Evolutionary conservation across 495 filamentous ascomycete genomes (phyloP).

Genomic region (Choiromyces venosus): DNA sequence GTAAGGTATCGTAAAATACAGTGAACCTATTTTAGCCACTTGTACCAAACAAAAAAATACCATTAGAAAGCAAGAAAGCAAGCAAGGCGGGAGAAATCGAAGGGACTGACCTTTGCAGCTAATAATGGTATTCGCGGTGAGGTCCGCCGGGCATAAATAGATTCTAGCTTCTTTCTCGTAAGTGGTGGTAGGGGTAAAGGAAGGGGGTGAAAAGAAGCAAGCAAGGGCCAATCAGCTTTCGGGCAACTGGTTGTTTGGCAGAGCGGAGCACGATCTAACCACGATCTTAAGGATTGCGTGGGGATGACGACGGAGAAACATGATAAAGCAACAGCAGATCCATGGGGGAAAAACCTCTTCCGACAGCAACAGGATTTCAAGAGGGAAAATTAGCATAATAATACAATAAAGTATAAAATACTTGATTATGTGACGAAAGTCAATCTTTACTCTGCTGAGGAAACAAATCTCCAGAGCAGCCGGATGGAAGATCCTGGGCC

Average conservation of each 20-base stretch:
- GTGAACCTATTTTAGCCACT: background rate
- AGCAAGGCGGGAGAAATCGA: background rate
- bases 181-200: conserved; percentile 10
- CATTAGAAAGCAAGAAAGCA: background rate
- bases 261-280: conserved; percentile 31
- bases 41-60: conserved; percentile 10
- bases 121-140: background rate
- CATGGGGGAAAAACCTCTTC: background rate
- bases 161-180: background rate
- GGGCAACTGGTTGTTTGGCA: conserved; percentile 23
- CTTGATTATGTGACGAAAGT: conserved; percentile 7
- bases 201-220: conserved; percentile 25
- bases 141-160: background rate
- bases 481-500: background rate
- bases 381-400: background rate
- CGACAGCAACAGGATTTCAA: background rate
- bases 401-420: background rate
- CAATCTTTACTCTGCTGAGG: background rate
- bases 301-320: conserved; percentile 25
- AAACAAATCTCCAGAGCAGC: background rate
- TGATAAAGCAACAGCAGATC: background rate
- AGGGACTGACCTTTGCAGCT: background rate
- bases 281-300: conserved; percentile 34
- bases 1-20: background rate
- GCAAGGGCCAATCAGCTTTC: conserved; percentile 28